Base-by-base conservation (phyloP, 2,329 filamentous ascomycete species). In the Fusarium nanum region DNA sequence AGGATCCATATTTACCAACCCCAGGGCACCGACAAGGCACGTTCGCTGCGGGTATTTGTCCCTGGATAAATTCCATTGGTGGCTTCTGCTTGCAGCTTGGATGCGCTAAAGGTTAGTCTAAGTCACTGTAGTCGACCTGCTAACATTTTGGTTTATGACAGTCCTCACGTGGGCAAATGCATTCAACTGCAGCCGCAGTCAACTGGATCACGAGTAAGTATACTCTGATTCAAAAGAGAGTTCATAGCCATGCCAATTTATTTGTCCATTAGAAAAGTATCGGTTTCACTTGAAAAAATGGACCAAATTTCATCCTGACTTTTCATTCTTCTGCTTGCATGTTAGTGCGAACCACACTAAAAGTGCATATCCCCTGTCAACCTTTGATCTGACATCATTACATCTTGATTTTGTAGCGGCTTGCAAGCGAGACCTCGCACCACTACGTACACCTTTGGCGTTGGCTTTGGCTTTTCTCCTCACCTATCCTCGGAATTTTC, bases 361-460 rank as follows among this genome's bases (percentile, higher is more conserved):
- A 53, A 49, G 20, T 28, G n/a, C 7, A 57, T 28, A 49, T 28
- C 46, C 55, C 62, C 60, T 65, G 62, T 44, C 53, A 32, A 34
- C 50, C 37, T 37, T 44, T 25, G 49, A 57, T 62, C 73, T 75
- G 73, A 75, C 73, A 75, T 75, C 73, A 75, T 74, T 73, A 75
- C 71, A 40, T 53, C 61, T 63, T 56, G 37, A 45, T 60, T 57
- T 57, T 45, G 52, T 25, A 44, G 50, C 54, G 34, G 34, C 34
- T 37, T 54, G 55, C 63, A 66, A 60, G 61, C 63, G 55, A 66
- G 55, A 65, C 46, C 55, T 50, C 45, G 50, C 45, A 37, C 22
- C 32, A 52, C 55, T 32, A 52, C 37, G 42, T 48, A 40, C 59
- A 58, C 37, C 40, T 67, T 32, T 20, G 56, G 27, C 63, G 30